Conservation (phyloP, 2,329 filamentous ascomycete species). For the Lecanicillium sp. region DNA sequence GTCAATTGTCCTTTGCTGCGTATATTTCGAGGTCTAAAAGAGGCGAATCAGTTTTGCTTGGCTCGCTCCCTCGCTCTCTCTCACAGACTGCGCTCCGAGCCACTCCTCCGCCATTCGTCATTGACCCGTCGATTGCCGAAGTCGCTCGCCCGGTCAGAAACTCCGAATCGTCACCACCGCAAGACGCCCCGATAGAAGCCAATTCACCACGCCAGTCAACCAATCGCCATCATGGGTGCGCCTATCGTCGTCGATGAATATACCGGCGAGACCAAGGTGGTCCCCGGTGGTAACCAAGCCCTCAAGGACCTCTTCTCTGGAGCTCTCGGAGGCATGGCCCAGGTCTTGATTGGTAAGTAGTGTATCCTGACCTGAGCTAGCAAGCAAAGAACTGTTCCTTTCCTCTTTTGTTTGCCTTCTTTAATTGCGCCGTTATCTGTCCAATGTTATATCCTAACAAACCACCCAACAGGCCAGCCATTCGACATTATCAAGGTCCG, state of each 20-base stretch:
- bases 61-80: too few relatives aligned
- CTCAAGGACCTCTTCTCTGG: slow-evolving; percentile 88
- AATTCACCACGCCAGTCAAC: background rate
- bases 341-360: slow-evolving; percentile 79
- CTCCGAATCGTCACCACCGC: slow-evolving; percentile 1
- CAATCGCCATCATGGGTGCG: slow-evolving; percentile 25
- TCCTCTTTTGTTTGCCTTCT: too few relatives aligned
- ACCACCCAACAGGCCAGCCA: slow-evolving; percentile 48
- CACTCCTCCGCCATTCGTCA: too few relatives aligned
- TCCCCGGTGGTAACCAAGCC: slow-evolving; percentile 43
- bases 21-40: too few relatives aligned
- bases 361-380: background rate
- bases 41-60: too few relatives aligned
- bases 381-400: too few relatives aligned
- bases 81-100: too few relatives aligned
- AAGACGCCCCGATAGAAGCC: background rate
- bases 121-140: background rate
- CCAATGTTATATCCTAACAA: too few relatives aligned
- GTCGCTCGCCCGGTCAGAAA: too few relatives aligned
- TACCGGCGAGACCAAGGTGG: slow-evolving; percentile 12
- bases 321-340: slow-evolving; percentile 83
- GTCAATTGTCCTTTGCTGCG: too few relatives aligned
- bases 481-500: slow-evolving; percentile 97
- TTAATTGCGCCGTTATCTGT: too few relatives aligned
- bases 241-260: slow-evolving; percentile 26